phyloP scores from a whole-genome alignment of 129 eudicot species.

The Saussurea involucrata region DNA sequence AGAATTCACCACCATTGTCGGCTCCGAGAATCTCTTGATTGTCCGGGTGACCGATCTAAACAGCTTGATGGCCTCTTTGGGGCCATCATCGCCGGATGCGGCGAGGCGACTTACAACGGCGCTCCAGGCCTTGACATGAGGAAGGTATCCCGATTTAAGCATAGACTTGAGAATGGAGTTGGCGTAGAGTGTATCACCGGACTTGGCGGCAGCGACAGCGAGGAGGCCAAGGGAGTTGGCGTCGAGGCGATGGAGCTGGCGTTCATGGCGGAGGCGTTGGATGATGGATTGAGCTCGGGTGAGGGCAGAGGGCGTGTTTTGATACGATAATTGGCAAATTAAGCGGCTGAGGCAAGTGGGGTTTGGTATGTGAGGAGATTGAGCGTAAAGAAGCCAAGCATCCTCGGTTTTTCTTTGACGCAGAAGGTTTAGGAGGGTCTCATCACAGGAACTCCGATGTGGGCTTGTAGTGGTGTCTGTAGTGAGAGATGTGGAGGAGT shows the following conservation, averaged over 20 bases:
- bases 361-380: slow-evolving; percentile 53
- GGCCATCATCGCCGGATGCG: slow-evolving; percentile 72
- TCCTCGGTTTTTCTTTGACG: slow-evolving; percentile 82
- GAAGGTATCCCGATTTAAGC: slow-evolving; percentile 86
- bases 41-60: slow-evolving; percentile 54
- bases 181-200: slow-evolving; percentile 77
- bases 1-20: slow-evolving; percentile 42
- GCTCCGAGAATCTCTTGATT: slow-evolving; percentile 44
- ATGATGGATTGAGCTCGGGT: slow-evolving; percentile 80
- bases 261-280: slow-evolving; percentile 71
- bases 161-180: slow-evolving; percentile 74
- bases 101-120: slow-evolving; percentile 81
- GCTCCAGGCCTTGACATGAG: slow-evolving; percentile 98
- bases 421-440: slow-evolving; percentile 61
- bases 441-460: slow-evolving; percentile 34
- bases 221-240: slow-evolving; percentile 86
- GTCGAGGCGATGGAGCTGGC: slow-evolving; percentile 92
- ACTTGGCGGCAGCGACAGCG: slow-evolving; percentile 77
- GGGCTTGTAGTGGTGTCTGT: slow-evolving; percentile 5
- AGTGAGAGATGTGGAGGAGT: slow-evolving; percentile 32
- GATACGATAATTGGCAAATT: slow-evolving; percentile 71
- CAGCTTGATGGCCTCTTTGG: slow-evolving; percentile 58
- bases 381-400: slow-evolving; percentile 74
- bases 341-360: slow-evolving; percentile 89
- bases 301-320: slow-evolving; percentile 56